Conservation (phyloP, 2,329 filamentous ascomycete species). For the Ophiostoma novo-ulmi region DNA sequence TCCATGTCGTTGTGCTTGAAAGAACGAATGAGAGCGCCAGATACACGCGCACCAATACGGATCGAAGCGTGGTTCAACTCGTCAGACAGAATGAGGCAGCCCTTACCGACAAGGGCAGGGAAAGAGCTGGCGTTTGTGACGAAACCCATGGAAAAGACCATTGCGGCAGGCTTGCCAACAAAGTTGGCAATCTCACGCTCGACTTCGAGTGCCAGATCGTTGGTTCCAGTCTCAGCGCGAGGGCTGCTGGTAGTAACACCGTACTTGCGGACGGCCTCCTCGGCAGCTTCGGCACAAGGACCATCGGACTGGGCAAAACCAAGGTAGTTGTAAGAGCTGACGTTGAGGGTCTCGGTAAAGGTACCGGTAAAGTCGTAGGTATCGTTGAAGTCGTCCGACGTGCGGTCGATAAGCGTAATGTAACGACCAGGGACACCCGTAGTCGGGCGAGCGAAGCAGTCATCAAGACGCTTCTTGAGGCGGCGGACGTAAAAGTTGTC, state of each 20-base stretch:
- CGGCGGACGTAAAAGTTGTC: constrained; percentile 96
- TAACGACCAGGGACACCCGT: constrained; percentile 91
- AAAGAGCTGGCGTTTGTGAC: constrained; percentile 93
- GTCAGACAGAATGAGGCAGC: constrained; percentile 90
- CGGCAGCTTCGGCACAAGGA: constrained; percentile 88
- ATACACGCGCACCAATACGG: constrained; percentile 87
- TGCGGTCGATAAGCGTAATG: constrained; percentile 88
- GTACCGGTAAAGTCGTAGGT: constrained; percentile 86
- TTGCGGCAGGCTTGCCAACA: constrained; percentile 87
- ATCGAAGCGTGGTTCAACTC: constrained; percentile 98
- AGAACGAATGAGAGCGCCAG: constrained; percentile 87
- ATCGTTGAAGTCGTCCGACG: constrained; percentile 85
- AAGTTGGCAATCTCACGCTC: constrained; percentile 86
- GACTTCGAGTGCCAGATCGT: constrained; percentile 81
- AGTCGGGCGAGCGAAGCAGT: constrained; percentile 89
- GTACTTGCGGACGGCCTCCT: constrained; percentile 78
- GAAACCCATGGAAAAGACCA: constrained; percentile 99
- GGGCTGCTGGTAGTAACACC: constrained; percentile 79
- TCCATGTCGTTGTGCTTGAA: constrained; percentile 98
- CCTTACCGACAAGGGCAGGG: constrained; percentile 85
- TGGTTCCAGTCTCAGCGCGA: constrained; percentile 76
- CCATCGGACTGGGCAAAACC: constrained; percentile 97
- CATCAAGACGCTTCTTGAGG: constrained; percentile 89
- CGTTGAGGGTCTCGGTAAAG: constrained; percentile 89
- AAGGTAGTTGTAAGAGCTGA: constrained; percentile 99